These are phyloP conservation scores for Vigna radiata DNA, from an alignment of 306 rosid genomes.

Conservation along the genomic window DNA sequence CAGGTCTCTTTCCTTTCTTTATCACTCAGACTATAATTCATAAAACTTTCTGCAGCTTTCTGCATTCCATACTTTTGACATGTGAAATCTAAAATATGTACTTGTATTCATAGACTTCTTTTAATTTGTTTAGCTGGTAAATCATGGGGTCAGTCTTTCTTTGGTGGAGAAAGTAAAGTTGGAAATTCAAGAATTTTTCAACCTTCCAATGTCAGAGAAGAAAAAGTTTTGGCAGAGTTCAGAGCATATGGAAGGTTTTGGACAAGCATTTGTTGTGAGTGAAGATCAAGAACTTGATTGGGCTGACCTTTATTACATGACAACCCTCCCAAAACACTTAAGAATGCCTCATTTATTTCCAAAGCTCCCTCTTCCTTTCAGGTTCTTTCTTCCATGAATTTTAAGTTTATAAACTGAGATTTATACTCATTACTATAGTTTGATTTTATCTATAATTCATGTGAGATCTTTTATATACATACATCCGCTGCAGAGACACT, in stretches of 20 bases:
- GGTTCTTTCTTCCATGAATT: not conserved
- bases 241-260: slow-evolving; percentile 19
- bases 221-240: slow-evolving; percentile 8
- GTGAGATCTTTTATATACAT: too few species aligned
- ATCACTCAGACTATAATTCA: not conserved
- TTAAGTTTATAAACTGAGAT: too few species aligned
- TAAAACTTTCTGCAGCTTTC: not conserved
- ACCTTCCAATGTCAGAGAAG: slow-evolving; percentile 19
- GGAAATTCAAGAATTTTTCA: slow-evolving; percentile 9
- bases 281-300: slow-evolving; percentile 15
- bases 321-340: not conserved
- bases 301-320: slow-evolving; percentile 13
- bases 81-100: too few species aligned
- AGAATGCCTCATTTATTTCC: slow-evolving; percentile 23
- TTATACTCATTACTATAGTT: too few species aligned
- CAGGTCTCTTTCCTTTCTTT: slow-evolving; percentile 29
- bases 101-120: not conserved
- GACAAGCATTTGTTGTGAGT: slow-evolving; percentile 26
- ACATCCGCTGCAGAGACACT: not conserved
- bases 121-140: not conserved
- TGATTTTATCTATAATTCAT: too few species aligned
- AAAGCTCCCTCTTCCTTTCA: slow-evolving; percentile 13
- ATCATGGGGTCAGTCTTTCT: not conserved
- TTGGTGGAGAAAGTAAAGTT: slow-evolving; percentile 13
- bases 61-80: too few species aligned